Evolutionary conservation across 2,329 filamentous ascomycete species (phyloP), one percentile per base, ranked within the genome.

Genomic region (Hypocrella siamensis): DNA sequence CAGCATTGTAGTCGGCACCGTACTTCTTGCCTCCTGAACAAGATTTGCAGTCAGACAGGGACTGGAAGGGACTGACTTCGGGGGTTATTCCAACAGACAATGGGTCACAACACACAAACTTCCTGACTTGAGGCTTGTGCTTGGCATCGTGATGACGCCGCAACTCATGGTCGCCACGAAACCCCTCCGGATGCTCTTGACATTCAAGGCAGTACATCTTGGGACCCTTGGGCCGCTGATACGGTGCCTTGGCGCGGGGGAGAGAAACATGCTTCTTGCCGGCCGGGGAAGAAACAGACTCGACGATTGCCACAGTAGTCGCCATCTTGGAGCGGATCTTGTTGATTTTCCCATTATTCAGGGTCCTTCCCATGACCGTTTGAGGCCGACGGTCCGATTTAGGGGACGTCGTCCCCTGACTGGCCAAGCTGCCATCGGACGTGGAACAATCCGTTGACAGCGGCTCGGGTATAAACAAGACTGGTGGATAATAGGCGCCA

Each of bases 1-100:
- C 85, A 1, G 86, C 88, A 46, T 96, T 96, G 58, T 96, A 94
- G 57, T 94, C 90, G 12, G 81, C 82, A 4, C 80, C 80, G 44
- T 96, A 96, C 36, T 71, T 68, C 61, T 93, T 94, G 34, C 67
- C 59, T 28, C 67, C 67, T 30, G 66, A 68, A 53, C 88, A 96
- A 30, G 80, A 71, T 54, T 93, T 93, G 69, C 86, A 94, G 42
- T 79, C 79, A 31, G 64, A 61, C 21, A 96, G 67, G 26, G 85
- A 76, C 32, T 55, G 68, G 57, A 67, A 65, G 53, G 57, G 72
- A 49, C 43, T 63, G 44, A 52, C 68, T 58, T 54, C 41, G 37
- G 54, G 51, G 14, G 44, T 40, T 3, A 61, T 46, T 6, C 61
- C 61, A 12, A 44, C 46, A 1, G 45, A 42, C 9, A 48, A 44